Evolutionary conservation across 345 rosid genomes (phyloP).

Genomic region (Eucalyptus sp.): DNA sequence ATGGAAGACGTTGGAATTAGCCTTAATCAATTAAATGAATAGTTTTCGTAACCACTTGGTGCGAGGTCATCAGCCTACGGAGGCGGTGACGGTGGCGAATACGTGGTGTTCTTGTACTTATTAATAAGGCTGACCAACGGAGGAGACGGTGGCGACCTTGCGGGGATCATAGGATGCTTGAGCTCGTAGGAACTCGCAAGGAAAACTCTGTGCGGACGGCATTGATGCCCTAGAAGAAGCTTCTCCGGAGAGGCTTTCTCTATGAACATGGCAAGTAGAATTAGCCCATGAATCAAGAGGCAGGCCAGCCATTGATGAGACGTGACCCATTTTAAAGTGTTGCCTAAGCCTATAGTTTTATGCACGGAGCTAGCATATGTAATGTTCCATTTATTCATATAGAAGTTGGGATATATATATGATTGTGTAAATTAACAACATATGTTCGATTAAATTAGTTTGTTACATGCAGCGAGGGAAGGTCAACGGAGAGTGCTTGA

Average conservation of each 20-base stretch:
- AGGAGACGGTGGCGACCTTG: accelerated
- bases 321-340: background rate
- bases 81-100: background rate
- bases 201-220: background rate
- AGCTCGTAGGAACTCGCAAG: background rate
- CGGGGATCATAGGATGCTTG: background rate
- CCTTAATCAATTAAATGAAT: background rate
- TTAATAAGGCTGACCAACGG: accelerated
- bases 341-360: background rate
- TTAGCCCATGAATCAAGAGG: background rate
- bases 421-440: background rate
- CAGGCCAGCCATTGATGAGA: background rate
- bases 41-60: background rate
- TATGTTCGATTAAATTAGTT: background rate
- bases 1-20: background rate
- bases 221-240: background rate
- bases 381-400: background rate
- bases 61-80: background rate
- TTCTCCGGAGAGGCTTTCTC: background rate
- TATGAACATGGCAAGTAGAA: background rate
- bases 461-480: background rate
- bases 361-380: background rate
- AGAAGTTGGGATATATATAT: background rate
- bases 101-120: background rate
- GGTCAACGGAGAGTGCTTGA: background rate